Evolutionary conservation across 345 rosid species (phyloP).

Genomic region (Schrenkiella parvula): DNA sequence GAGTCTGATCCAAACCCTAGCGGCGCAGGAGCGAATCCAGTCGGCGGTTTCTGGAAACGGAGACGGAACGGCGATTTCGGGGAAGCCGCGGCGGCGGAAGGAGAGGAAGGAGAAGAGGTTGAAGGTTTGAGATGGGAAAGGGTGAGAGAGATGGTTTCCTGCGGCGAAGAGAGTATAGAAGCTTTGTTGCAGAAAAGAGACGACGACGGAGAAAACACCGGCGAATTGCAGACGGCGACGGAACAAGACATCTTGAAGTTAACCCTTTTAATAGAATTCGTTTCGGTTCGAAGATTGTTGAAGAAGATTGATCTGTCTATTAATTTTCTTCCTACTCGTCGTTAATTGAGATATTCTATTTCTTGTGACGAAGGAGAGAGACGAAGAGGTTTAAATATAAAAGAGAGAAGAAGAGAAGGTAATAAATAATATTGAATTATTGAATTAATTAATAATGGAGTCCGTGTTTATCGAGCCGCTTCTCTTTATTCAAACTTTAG

Average conservation of each 20-base stretch:
- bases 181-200: slow-evolving; percentile 62
- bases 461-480: slow-evolving; percentile 28
- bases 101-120: slow-evolving; percentile 34
- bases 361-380: not conserved
- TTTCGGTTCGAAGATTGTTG: not conserved
- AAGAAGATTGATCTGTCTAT: not conserved
- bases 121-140: slow-evolving; percentile 47
- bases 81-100: slow-evolving; percentile 46
- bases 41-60: slow-evolving; percentile 55
- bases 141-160: slow-evolving; percentile 39
- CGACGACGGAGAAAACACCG: slow-evolving; percentile 75
- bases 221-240: slow-evolving; percentile 66
- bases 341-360: not conserved
- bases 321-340: not conserved
- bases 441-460: slow-evolving; percentile 18
- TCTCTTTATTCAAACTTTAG: not conserved
- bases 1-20: slow-evolving; percentile 26
- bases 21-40: slow-evolving; percentile 33
- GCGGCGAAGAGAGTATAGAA: slow-evolving; percentile 35
- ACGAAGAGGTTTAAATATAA: slow-evolving; percentile 17
- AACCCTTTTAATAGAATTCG: not conserved
- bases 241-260: slow-evolving; percentile 55
- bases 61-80: slow-evolving; percentile 67
- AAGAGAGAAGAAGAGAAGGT: not conserved
- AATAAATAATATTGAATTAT: not conserved